Conservation (phyloP, 768 basidiomycete species). For the Coprinellus micaceus region DNA sequence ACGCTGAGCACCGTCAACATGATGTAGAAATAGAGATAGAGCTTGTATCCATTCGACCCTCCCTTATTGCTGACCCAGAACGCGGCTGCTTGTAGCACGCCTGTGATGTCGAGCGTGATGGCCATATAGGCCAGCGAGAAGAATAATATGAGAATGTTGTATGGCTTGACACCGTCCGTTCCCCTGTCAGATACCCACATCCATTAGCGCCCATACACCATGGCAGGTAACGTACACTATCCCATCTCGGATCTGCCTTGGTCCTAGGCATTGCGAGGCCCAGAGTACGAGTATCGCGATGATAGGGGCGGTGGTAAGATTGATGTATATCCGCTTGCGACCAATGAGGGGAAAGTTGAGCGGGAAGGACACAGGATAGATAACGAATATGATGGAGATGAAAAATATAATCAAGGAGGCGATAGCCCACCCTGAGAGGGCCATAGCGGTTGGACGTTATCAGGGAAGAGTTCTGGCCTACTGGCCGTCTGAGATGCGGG, state of each 20-base stretch:
- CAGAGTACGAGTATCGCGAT: constrained; percentile 49
- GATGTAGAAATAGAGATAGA: constrained; percentile 79
- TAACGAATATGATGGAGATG: constrained; percentile 50
- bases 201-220: background rate
- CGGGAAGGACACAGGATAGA: constrained; percentile 37
- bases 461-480: too few species aligned
- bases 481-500: background rate
- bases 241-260: constrained; percentile 58
- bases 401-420: constrained; percentile 52
- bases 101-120: constrained; percentile 86
- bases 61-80: constrained; percentile 86
- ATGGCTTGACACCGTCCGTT: constrained; percentile 73
- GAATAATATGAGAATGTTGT: constrained; percentile 92
- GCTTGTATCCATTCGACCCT: constrained; percentile 62
- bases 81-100: constrained; percentile 80
- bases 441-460: constrained; percentile 10
- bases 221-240: constrained; percentile 45
- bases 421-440: constrained; percentile 41
- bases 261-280: constrained; percentile 53
- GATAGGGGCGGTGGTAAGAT: constrained; percentile 54
- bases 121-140: constrained; percentile 91
- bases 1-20: constrained; percentile 77
- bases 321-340: constrained; percentile 32
- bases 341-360: constrained; percentile 30
- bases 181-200: constrained; percentile 12